phyloP scores from a whole-genome alignment of 2,329 filamentous ascomycete genomes.

The Thermothelomyces thermophilus region DNA sequence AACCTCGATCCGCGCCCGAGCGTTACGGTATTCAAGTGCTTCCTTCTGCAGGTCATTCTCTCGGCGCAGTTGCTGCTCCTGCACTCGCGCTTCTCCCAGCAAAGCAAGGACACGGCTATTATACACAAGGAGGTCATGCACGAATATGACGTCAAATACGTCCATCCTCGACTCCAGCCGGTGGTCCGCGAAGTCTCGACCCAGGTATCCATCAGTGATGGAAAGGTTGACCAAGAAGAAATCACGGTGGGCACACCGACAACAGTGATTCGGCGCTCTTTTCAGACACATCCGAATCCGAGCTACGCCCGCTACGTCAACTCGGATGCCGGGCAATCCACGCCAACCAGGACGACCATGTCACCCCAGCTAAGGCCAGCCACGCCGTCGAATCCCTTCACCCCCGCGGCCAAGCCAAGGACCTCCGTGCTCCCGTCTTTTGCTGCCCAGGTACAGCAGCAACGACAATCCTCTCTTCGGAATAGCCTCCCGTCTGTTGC shows the following conservation, averaged over 20 bases:
- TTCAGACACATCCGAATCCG: conserved; percentile 75
- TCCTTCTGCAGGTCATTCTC: conserved; percentile 68
- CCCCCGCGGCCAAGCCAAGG: conserved; percentile 29
- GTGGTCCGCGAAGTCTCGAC: conserved; percentile 71
- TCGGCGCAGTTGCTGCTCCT: conserved; percentile 71
- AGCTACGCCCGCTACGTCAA: conserved; percentile 70
- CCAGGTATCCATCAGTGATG: conserved; percentile 56
- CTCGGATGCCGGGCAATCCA: conserved; percentile 44
- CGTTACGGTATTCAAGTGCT: conserved; percentile 73
- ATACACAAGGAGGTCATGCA: conserved; percentile 89
- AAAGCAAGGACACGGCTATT: conserved; percentile 74
- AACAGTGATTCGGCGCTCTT: conserved; percentile 64
- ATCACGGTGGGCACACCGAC: conserved; percentile 48
- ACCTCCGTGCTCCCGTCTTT: conserved; percentile 6
- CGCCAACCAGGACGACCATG: conserved; percentile 34
- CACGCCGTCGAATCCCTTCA: conserved; percentile 38
- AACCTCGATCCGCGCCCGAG: conserved; percentile 74
- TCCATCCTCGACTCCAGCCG: conserved; percentile 81
- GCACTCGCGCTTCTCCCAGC: conserved; percentile 68
- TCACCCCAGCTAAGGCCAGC: conserved; percentile 32
- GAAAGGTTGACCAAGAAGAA: conserved; percentile 37
- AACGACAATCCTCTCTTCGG: conserved; percentile 13
- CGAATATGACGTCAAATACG: conserved; percentile 94
- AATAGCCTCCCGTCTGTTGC: conserved; percentile 19
- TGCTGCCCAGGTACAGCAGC: conserved; percentile 15